phyloP scores from a whole-genome alignment of 208 protist species.

The Chromosphaera perkinsii region DNA sequence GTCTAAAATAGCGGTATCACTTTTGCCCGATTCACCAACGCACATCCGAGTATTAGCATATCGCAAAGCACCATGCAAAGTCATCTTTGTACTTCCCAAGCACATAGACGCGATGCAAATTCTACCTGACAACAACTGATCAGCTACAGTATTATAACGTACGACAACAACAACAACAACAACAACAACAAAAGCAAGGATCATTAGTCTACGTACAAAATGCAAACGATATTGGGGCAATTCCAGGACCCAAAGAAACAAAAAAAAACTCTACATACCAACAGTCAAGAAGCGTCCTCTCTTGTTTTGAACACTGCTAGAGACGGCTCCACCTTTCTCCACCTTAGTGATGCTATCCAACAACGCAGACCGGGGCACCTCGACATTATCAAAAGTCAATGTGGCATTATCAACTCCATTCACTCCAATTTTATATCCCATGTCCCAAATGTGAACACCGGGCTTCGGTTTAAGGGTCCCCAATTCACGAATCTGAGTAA shows the following conservation, averaged over 20 bases:
- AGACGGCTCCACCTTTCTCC: conserved; percentile 42
- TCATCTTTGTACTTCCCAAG: conserved; percentile 1
- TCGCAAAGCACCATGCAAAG: conserved; percentile 36
- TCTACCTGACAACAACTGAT: no score
- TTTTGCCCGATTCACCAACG: conserved; percentile 26
- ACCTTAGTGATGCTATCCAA: conserved; percentile 47
- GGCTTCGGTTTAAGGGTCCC: conserved; percentile 7
- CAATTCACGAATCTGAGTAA: conserved; percentile 48
- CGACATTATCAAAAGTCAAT: conserved; percentile 61
- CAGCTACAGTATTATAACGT: no score
- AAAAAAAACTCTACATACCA: no score
- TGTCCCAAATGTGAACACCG: neutral
- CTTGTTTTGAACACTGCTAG: conserved; percentile 29
- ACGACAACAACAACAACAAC: no score
- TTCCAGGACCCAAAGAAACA: no score
- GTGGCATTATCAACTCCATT: conserved; percentile 65
- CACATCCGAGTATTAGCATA: conserved; percentile 34
- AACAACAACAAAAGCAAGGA: no score
- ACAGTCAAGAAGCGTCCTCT: conserved; percentile 42
- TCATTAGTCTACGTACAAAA: no score
- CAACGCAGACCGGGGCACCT: conserved; percentile 51
- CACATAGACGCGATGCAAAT: conserved; percentile 30
- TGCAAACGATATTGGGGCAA: no score
- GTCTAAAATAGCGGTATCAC: conserved; percentile 44
- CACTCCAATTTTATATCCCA: conserved; percentile 39